A percentile compares a stretch with the other conserved stretches of the same genome.
Evolutionary conservation across 2,329 filamentous ascomycete genomes (phyloP).

Genomic region (Ceratocystis colombiana): DNA sequence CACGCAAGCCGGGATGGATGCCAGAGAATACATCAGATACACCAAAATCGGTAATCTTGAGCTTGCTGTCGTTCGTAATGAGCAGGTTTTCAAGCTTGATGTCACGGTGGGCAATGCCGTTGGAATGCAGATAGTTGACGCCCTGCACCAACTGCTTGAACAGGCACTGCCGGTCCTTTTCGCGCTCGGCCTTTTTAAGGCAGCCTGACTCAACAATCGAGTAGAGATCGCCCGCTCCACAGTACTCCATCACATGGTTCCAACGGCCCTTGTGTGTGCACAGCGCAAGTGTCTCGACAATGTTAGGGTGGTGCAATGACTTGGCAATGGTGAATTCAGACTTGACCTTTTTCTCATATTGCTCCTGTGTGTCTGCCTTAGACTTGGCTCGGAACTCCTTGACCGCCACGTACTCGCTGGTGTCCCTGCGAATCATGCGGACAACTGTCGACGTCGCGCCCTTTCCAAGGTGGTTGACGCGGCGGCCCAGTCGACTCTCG

Average conservation of each 20-base stretch:
- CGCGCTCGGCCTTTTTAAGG: slow-evolving; percentile 53
- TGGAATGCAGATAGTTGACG: slow-evolving; percentile 67
- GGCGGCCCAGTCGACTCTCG: slow-evolving; percentile 57
- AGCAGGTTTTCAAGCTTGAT: slow-evolving; percentile 84
- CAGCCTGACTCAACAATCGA: slow-evolving; percentile 61
- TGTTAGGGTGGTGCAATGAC: slow-evolving; percentile 75
- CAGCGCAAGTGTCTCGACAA: slow-evolving; percentile 68
- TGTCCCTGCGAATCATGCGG: slow-evolving; percentile 63
- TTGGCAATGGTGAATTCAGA: slow-evolving; percentile 83
- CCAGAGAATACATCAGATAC: slow-evolving; percentile 79
- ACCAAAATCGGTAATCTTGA: slow-evolving; percentile 89
- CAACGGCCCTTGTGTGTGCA: slow-evolving; percentile 66
- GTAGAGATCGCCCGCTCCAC: slow-evolving; percentile 70
- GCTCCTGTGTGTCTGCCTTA: slow-evolving; percentile 55
- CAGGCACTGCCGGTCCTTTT: slow-evolving; percentile 64
- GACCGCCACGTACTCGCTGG: slow-evolving; percentile 63
- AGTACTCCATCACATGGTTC: slow-evolving; percentile 93
- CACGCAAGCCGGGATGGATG: slow-evolving; percentile 65
- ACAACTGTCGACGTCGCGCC: slow-evolving; percentile 75
- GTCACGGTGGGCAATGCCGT: slow-evolving; percentile 82
- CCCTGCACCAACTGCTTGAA: slow-evolving; percentile 85
- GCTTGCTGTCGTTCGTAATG: slow-evolving; percentile 64
- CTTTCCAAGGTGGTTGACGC: slow-evolving; percentile 67
- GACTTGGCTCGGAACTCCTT: slow-evolving; percentile 76
- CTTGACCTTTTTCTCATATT: slow-evolving; percentile 83